Evolutionary conservation across 2,329 filamentous ascomycete genomes (phyloP), one percentile per base, ranked within the genome.

Genomic region (Colletotrichum trifolii): DNA sequence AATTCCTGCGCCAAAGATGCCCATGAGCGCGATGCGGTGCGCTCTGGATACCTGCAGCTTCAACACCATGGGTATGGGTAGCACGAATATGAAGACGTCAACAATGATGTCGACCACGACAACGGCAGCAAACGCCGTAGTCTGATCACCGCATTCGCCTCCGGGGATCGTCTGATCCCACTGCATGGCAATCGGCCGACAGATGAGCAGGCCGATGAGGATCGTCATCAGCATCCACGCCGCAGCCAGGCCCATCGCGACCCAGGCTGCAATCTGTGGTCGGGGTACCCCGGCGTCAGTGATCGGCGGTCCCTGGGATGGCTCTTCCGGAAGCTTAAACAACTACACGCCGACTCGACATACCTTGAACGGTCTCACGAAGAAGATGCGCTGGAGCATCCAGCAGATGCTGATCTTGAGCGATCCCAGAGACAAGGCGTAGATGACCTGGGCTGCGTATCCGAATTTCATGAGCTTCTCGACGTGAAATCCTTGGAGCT

Each of bases 21-120:
- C 71, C 36, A 74, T 61, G 17, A 78, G 62, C 7, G 68, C 68
- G 8, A 76, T 33, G 65, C 73, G 74, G 47, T 76, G 76, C 39
- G 70, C 70, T 6, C 68, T 49, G 7, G 71, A 69, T 39, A 77
- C 55, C 35, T 85, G 84, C 82, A 91, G 87, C 49, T 81, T 80
- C 6, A 86, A 86, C 54, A 91, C 74, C 43, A 90, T 85, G 2
- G 87, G 87, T 77, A 90, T 87, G 0, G 88, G 89, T 8, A 91
- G 79, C 54, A 90, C 84, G 13, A 91, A 79, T 40, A 91, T 86
- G 48, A 87, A 84, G 43, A 91, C 75, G 68, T 91, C 89, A 13
- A 89, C 90, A 62, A 89, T 86, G 69, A 91, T 69, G 60, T 75
- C 75, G 46, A 77, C 47, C n/a, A 69, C 69, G 8, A 75, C 75